Conservation (phyloP, 306 rosid genomes). For the Cicer judaicum region DNA sequence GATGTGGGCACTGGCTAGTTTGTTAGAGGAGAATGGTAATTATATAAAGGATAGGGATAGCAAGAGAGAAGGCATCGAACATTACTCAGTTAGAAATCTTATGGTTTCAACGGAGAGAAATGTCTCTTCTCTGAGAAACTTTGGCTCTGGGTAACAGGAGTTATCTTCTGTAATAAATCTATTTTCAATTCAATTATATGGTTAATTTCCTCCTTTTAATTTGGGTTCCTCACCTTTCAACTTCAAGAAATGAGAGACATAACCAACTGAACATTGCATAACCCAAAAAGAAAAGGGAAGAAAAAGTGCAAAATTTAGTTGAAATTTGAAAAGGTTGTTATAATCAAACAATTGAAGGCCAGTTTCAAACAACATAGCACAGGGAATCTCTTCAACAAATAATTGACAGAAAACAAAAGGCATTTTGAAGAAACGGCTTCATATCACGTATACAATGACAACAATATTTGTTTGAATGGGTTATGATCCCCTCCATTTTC, state of each 20-base stretch:
- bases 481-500: too few relatives aligned
- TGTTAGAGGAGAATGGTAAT: too few relatives aligned
- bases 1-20: not conserved
- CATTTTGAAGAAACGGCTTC: not conserved
- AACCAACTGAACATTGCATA: not conserved
- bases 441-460: not conserved
- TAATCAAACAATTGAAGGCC: conserved; percentile 14
- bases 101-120: too few relatives aligned
- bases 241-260: conserved; percentile 5
- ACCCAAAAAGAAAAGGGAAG: not conserved
- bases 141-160: too few relatives aligned
- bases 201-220: not conserved
- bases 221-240: not conserved
- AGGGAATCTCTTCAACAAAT: conserved; percentile 8
- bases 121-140: too few relatives aligned
- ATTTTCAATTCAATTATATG: not conserved
- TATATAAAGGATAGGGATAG: too few relatives aligned
- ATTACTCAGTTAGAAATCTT: too few relatives aligned
- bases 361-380: not conserved
- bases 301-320: not conserved
- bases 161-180: not conserved
- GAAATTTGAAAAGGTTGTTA: not conserved
- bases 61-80: too few relatives aligned
- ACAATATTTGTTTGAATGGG: not conserved
- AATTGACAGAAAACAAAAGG: conserved; percentile 4